A percentile compares a stretch with the other conserved stretches of the same genome.
Conservation (phyloP, 495 filamentous ascomycete species). For the Saxispiralis lemnorum region DNA sequence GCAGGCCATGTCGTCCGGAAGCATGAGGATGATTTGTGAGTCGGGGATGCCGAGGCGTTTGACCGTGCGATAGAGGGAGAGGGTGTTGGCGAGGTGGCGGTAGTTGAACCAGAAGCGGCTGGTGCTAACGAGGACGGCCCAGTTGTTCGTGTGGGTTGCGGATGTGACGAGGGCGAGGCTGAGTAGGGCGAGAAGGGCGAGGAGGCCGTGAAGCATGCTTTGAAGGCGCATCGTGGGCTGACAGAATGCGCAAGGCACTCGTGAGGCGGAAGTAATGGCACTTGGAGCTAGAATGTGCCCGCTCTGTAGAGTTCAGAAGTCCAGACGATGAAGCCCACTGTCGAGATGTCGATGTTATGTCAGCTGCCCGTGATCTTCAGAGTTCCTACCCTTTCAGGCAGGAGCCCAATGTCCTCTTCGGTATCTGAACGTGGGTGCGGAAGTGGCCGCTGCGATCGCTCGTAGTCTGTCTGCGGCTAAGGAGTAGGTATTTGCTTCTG, state of each 20-base stretch:
- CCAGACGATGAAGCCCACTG: too few species aligned
- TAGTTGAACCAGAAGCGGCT: conserved; percentile 99
- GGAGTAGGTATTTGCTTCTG: too few species aligned
- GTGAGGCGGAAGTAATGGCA: too few species aligned
- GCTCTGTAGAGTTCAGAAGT: too few species aligned
- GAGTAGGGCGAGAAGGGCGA: conserved; percentile 15
- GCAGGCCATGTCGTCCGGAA: conserved; percentile 98
- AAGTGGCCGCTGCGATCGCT: too few species aligned
- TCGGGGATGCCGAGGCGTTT: conserved; percentile 96
- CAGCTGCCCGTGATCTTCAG: too few species aligned
- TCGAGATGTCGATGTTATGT: too few species aligned
- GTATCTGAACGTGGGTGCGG: too few species aligned
- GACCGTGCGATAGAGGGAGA: conserved; percentile 94
- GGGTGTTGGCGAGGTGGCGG: conserved; percentile 90
- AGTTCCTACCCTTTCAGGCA: too few species aligned
- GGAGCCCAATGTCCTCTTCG: too few species aligned
- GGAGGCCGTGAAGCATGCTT: conserved; percentile 3
- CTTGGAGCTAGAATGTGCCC: too few species aligned
- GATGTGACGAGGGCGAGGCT: conserved; percentile 30
- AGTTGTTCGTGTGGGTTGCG: conserved; percentile 88
- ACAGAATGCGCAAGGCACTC: background rate
- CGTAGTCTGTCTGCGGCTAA: too few species aligned
- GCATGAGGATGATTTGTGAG: conserved; percentile 97
- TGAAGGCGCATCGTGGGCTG: conserved; percentile 9
- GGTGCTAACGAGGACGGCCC: conserved; percentile 95